Evolutionary conservation across 495 filamentous ascomycete species (phyloP).

Genomic region (Melanomma pulvis-pyrius): DNA sequence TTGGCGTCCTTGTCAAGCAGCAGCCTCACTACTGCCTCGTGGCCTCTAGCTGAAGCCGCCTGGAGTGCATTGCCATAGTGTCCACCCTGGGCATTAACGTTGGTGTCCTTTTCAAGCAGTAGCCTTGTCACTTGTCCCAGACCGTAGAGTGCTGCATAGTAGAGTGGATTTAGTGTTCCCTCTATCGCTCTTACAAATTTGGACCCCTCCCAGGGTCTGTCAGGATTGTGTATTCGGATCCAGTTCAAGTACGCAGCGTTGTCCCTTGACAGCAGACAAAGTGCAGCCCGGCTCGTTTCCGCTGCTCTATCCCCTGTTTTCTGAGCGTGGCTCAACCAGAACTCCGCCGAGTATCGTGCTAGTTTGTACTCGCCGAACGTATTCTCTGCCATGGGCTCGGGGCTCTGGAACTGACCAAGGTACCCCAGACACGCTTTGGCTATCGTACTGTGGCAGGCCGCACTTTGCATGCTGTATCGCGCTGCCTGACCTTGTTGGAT

Average conservation of each 20-base stretch:
- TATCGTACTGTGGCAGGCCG: conserved; percentile 6
- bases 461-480: conserved; percentile 9
- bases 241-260: conserved; percentile 11
- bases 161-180: conserved; percentile 4
- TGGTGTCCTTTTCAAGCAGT: conserved; percentile 1
- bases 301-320: conserved; percentile 3
- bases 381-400: neutral
- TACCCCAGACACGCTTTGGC: conserved; percentile 3
- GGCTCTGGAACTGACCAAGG: conserved; percentile 10
- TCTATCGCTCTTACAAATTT: neutral
- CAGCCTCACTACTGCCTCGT: no score
- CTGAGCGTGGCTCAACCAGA: conserved; percentile 11
- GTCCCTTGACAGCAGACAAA: neutral
- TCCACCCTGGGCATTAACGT: no score
- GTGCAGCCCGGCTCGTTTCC: neutral
- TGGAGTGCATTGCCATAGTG: no score
- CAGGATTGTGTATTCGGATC: conserved; percentile 15
- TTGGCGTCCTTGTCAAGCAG: no score
- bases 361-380: neutral
- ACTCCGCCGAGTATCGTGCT: conserved; percentile 15
- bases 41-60: no score
- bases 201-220: conserved; percentile 3
- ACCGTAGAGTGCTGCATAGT: conserved; percentile 8
- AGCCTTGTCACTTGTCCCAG: conserved; percentile 5
- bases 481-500: conserved; percentile 11